These are phyloP conservation scores for Bryum argenteum DNA, from an alignment of 225 moss, liverwort and hornwort species.

Conservation along the genomic window DNA sequence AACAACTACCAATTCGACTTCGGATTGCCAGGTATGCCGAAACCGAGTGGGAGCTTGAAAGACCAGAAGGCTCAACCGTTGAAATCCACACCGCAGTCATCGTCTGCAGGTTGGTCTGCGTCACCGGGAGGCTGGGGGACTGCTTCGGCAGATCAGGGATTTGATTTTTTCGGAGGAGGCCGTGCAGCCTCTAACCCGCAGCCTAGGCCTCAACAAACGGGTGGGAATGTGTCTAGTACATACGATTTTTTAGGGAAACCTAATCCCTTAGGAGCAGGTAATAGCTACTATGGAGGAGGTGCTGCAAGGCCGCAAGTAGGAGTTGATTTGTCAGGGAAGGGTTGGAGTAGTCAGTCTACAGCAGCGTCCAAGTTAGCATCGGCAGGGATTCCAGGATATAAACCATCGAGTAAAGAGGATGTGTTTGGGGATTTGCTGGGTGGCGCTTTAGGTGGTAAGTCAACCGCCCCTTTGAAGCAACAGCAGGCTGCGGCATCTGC, in stretches of 20 bases:
- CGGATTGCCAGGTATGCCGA: conserved; percentile 75
- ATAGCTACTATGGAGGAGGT: conserved; percentile 42
- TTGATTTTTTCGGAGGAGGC: conserved; percentile 48
- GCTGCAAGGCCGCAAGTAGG: conserved; percentile 42
- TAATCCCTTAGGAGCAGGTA: conserved; percentile 37
- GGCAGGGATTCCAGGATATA: conserved; percentile 80
- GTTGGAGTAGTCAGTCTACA: conserved; percentile 46
- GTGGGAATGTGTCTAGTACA: conserved; percentile 43
- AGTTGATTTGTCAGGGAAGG: conserved; percentile 57
- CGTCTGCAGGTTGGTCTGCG: conserved; percentile 66
- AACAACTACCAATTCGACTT: conserved; percentile 98
- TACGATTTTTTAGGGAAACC: conserved; percentile 55
- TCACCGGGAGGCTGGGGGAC: conserved; percentile 65
- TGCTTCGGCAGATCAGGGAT: conserved; percentile 36
- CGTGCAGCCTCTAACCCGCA: conserved; percentile 39
- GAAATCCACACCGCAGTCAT: conserved; percentile 47
- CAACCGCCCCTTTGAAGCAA: conserved; percentile 75
- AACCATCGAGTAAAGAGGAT: conserved; percentile 75
- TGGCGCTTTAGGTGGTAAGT: conserved; percentile 70
- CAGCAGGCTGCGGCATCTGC: conserved; percentile 57
- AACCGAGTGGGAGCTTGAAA: conserved; percentile 82
- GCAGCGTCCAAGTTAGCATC: conserved; percentile 70
- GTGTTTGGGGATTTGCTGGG: conserved; percentile 96
- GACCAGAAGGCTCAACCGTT: conserved; percentile 73
- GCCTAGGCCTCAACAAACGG: conserved; percentile 33